These are phyloP conservation scores for Exophiala spinifera DNA, from an alignment of 2,329 filamentous ascomycete genomes.

Conservation along the genomic window DNA sequence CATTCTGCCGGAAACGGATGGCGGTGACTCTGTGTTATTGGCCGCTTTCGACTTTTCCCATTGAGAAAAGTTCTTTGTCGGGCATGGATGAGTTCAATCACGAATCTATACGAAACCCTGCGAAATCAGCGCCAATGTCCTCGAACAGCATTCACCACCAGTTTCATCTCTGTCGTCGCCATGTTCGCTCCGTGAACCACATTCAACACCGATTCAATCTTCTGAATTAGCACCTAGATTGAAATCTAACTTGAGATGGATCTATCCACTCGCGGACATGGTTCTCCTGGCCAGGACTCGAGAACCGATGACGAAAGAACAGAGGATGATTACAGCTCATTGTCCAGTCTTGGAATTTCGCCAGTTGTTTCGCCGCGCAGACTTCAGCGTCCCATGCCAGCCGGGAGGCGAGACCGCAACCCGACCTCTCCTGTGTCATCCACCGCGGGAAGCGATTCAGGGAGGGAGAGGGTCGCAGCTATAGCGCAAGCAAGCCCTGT, in stretches of 20 bases:
- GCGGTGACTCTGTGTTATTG: neutral
- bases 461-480: neutral
- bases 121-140: neutral
- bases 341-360: constrained; percentile 1
- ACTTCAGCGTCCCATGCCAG: constrained; percentile 5
- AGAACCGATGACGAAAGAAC: neutral
- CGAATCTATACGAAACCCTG: neutral
- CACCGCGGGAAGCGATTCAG: neutral
- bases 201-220: too few species aligned
- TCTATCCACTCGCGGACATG: neutral
- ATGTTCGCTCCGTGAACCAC: too few species aligned
- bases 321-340: too few species aligned
- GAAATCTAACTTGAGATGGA: neutral
- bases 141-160: too few species aligned
- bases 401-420: neutral
- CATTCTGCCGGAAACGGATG: constrained; percentile 2
- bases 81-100: neutral
- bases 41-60: neutral
- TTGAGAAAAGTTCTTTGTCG: constrained; percentile 3
- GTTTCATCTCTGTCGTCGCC: too few species aligned
- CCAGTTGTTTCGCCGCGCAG: constrained; percentile 4
- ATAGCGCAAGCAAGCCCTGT: neutral
- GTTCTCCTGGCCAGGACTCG: neutral
- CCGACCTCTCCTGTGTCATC: neutral
- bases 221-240: neutral